Evolutionary conservation across 2,329 filamentous ascomycete species (phyloP), one percentile per base, ranked within the genome.

Genomic region (Metarhizium sp.): DNA sequence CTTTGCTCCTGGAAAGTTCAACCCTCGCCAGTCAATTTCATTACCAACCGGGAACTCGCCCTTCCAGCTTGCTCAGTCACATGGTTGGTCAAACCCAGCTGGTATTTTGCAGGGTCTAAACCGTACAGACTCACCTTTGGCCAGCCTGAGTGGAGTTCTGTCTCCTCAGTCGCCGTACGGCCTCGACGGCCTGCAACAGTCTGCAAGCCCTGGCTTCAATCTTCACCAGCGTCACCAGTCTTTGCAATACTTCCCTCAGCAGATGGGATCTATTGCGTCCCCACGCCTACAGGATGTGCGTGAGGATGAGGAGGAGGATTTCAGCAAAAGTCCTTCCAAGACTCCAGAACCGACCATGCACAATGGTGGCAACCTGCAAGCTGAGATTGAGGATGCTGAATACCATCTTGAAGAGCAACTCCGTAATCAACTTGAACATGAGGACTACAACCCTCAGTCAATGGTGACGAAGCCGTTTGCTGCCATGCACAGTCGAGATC

Each of bases 341-440:
- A 80, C 78, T 0, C 77, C 80, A 0, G 78, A 84, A 62, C 73
- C 78, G 10, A 55, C 62, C 11, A 70, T 71, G 50, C 73, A 73
- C 49, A 72, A 78, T 53, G 70, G 73, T 50, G 87, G 92, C 62
- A 91, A 91, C 61, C 78, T 95, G 29, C 90, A 96, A 67, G 86
- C 86, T 59, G 90, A 94, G 61, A 86, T 95, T 55, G 87, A 94
- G 51, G 88, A 92, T 64, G 86, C 88, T 4, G 89, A 95, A 63
- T 92, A 94, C 65, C 89, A 92, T 63, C 71, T 94, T 58, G 88
- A 92, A 66, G 84, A 91, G 66, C 85, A 89, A 58, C 84, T 92
- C 59, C 84, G 89, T 52, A 85, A 87, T 54, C 86, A 92, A 64
- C 76, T 92, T 51, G 87, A 92, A 57, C 86, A 91, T 61, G 86